phyloP scores from a whole-genome alignment of 331 rosid genomes.

The Arachis monticola region DNA sequence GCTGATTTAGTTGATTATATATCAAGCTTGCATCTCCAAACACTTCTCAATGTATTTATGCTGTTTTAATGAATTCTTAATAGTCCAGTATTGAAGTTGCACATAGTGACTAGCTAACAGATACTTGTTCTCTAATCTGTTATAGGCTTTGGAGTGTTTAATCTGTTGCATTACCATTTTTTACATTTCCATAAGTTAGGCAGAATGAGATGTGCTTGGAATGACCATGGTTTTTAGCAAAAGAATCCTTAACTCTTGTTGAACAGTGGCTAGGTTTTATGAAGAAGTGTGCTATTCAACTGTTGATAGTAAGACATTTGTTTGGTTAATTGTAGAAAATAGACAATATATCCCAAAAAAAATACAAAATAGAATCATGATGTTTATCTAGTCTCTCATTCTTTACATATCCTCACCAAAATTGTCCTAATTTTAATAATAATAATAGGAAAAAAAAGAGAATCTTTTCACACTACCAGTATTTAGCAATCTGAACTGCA shows the following conservation, averaged over 20 bases:
- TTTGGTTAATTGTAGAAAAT: background rate
- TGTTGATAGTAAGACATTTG: background rate
- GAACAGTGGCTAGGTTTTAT: background rate
- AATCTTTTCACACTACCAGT: slow-evolving; percentile 6
- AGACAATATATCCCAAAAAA: background rate
- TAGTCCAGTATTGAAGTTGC: background rate
- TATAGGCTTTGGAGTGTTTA: slow-evolving; percentile 4
- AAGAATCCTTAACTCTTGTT: background rate
- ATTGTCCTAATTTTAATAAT: background rate
- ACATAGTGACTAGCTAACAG: background rate
- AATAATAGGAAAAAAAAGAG: background rate
- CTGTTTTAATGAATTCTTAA: slow-evolving; percentile 18
- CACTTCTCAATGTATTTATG: slow-evolving; percentile 2
- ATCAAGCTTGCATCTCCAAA: slow-evolving; percentile 11
- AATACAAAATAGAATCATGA: background rate
- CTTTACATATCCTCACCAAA: slow-evolving; percentile 12
- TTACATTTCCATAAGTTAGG: background rate
- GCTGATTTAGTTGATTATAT: slow-evolving; percentile 12
- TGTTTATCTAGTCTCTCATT: background rate
- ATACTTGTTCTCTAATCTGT: slow-evolving; percentile 24
- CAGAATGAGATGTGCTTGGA: slow-evolving; percentile 3
- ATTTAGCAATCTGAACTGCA: slow-evolving; percentile 4
- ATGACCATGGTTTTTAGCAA: background rate
- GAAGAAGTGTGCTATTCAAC: slow-evolving; percentile 15
- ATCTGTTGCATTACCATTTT: background rate